Conservation (phyloP, 2,329 filamentous ascomycete genomes). For the Sporothrix phasma region DNA sequence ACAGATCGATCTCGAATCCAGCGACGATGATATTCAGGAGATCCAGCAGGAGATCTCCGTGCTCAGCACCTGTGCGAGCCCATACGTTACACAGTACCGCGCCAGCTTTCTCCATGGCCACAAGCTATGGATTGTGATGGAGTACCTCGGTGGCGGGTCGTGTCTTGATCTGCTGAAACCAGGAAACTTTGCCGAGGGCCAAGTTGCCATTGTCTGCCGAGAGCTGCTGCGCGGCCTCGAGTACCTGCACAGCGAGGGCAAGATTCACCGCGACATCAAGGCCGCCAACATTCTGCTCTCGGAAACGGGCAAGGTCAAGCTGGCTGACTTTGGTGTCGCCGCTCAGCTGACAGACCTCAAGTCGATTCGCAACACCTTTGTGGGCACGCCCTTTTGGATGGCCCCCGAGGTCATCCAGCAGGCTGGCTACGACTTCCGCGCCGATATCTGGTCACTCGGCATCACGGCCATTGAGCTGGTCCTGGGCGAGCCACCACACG, state of each 20-base stretch:
- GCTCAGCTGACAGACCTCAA: slow-evolving; percentile 96
- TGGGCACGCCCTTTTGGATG: slow-evolving; percentile 97
- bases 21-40: slow-evolving; percentile 95
- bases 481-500: slow-evolving; percentile 79
- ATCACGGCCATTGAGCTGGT: slow-evolving; percentile 89
- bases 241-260: slow-evolving; percentile 87
- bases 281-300: slow-evolving; percentile 94
- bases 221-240: slow-evolving; percentile 84
- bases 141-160: slow-evolving; percentile 89
- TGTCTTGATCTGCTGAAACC: slow-evolving; percentile 91
- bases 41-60: slow-evolving; percentile 97
- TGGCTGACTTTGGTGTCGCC: slow-evolving; percentile 94
- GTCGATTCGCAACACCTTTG: slow-evolving; percentile 93
- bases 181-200: slow-evolving; percentile 74
- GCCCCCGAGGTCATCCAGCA: slow-evolving; percentile 90
- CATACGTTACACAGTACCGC: slow-evolving; percentile 92
- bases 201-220: slow-evolving; percentile 89
- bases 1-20: slow-evolving; percentile 96
- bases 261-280: slow-evolving; percentile 95
- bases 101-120: slow-evolving; percentile 91
- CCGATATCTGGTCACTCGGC: slow-evolving; percentile 86
- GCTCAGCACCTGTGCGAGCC: slow-evolving; percentile 86
- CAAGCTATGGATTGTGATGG: slow-evolving; percentile 99
- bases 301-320: slow-evolving; percentile 79
- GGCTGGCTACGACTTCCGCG: slow-evolving; percentile 73